Conservation (phyloP, 306 rosid genomes). For the Prunus mira region DNA sequence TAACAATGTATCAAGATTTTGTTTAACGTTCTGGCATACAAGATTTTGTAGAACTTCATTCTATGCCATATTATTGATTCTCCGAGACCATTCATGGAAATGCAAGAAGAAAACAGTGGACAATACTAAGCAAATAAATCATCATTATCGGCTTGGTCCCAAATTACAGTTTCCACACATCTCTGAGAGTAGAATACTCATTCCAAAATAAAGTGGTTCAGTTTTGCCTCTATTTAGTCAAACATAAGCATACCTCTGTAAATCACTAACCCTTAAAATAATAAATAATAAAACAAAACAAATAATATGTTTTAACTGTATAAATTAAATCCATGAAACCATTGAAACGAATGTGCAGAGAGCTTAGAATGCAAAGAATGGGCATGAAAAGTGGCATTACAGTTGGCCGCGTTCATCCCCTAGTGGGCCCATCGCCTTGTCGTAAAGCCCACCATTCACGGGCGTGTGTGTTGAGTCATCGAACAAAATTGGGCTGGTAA, state of each 20-base stretch:
- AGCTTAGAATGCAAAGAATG: not conserved
- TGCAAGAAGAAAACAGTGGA: not conserved
- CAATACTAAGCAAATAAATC: not conserved
- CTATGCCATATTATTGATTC: not conserved
- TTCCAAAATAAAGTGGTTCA: not conserved
- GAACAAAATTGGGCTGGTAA: constrained; percentile 39
- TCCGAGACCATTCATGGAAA: not conserved
- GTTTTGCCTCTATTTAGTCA: not conserved
- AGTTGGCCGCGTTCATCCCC: constrained; percentile 29
- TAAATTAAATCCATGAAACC: not conserved
- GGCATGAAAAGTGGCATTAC: constrained; percentile 32
- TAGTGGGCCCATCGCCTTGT: constrained; percentile 75
- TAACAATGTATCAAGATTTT: not conserved
- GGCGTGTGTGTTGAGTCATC: constrained; percentile 43
- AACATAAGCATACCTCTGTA: not conserved
- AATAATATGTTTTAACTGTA: not conserved
- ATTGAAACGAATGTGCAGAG: not conserved
- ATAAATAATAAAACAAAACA: not conserved
- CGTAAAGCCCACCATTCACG: constrained; percentile 66
- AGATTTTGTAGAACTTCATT: not conserved
- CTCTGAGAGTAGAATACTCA: not conserved
- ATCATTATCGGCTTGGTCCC: not conserved
- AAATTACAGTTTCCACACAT: not conserved
- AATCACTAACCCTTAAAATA: not conserved
- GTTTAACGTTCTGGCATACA: too few species aligned